Evolutionary conservation across 495 filamentous ascomycete species (phyloP), one percentile per base, ranked within the genome.

Genomic region (Penicillium ochrochloron): DNA sequence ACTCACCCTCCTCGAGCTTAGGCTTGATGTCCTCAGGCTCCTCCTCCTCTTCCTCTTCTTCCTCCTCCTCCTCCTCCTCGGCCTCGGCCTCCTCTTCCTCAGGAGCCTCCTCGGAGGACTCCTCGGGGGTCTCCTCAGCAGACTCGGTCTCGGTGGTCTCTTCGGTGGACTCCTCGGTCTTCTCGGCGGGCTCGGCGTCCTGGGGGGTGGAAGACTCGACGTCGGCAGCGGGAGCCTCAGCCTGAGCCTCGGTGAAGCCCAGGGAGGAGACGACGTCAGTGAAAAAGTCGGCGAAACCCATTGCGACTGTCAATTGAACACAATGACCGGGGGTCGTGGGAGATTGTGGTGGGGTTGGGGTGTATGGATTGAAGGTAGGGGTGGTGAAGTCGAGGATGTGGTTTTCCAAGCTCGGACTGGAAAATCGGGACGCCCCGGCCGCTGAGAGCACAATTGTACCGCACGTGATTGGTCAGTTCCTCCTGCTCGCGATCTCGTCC

Each of bases 41-140:
- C 65, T 96, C 92, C 68, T 96, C 93, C 63, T 96, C 93, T 15
- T 95, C 92, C 62, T 95, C 92, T 57, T 94, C 92, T 58, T 92
- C 91, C 57, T 92, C 88, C 25, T 86, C 86, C 55, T 85, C 81
- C 35, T 83, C 80, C 39, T 77, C 82, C 54, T 77, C 80, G 31
- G 74, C 76, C 64, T 78, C 81, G 29, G 74, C 76, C 64, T 78
- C 80, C 62, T 79, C 82, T n/a, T 76, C 81, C 42, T 77, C 84
- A n/a, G 75, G 66, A 25, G 69, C 74, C 65, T 80, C 81, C 63
- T 80, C 82, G 44, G 79, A 56, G 37, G 60, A 56, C 60, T 62
- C 60, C 60, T 62, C 78, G 39, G 72, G 70, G 34, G 74, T 66
- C 46, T 81, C 78, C 64, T 78, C 81, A 42, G 68, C 71, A 42